phyloP scores from a whole-genome alignment of 352 stramenopile genomes.

The Phytophthora crassamura region DNA sequence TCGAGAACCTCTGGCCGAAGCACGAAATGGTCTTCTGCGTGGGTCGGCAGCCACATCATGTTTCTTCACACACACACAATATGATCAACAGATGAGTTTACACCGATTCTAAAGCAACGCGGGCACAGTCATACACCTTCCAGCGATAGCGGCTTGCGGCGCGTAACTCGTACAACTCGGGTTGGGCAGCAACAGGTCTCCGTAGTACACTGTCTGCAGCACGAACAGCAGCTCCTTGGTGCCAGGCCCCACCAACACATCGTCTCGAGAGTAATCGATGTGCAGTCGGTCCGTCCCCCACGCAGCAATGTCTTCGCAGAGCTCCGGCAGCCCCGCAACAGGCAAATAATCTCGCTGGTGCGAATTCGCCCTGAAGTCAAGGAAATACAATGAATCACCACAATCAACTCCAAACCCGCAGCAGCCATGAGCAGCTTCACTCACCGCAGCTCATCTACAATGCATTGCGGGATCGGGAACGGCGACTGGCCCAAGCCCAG shows the following conservation, averaged over 20 bases:
- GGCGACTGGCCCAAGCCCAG: constrained; percentile 85
- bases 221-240: constrained; percentile 91
- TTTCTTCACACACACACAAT: constrained; percentile 49
- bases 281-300: constrained; percentile 69
- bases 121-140: constrained; percentile 48
- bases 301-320: constrained; percentile 80
- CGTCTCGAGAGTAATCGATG: constrained; percentile 71
- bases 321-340: constrained; percentile 72
- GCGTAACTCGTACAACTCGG: constrained; percentile 89
- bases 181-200: constrained; percentile 83
- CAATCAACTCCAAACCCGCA: constrained; percentile 11
- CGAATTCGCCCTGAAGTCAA: constrained; percentile 61
- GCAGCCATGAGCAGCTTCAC: constrained; percentile 14
- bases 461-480: constrained; percentile 88
- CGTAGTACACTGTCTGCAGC: constrained; percentile 90
- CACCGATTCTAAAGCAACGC: neutral
- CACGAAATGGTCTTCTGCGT: constrained; percentile 83
- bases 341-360: constrained; percentile 87
- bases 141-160: constrained; percentile 85
- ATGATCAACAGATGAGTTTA: neutral
- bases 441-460: constrained; percentile 87
- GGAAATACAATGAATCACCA: neutral
- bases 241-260: constrained; percentile 88
- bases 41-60: constrained; percentile 89
- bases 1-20: constrained; percentile 85